A percentile compares a stretch with the other conserved stretches of the same genome.
Evolutionary conservation across 192 early-diverging fungal species (phyloP).

Genomic region (Coemansia sp.): DNA sequence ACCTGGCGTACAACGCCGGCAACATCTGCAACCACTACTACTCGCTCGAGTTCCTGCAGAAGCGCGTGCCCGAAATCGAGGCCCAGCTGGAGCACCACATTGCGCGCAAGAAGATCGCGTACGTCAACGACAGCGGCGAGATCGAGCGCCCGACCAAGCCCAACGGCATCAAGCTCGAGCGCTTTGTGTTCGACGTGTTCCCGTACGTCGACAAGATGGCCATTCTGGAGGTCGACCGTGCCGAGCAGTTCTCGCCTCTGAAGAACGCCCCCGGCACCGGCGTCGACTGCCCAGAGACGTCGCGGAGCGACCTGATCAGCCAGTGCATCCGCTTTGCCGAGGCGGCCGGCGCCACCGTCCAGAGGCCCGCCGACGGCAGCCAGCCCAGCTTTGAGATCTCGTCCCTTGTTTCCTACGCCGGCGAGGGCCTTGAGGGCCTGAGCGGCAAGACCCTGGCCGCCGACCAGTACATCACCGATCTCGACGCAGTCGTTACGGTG

Average conservation of each 20-base stretch:
- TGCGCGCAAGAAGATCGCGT: constrained; percentile 97
- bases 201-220: constrained; percentile 85
- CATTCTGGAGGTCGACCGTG: constrained; percentile 87
- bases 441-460: constrained; percentile 57
- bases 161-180: constrained; percentile 98
- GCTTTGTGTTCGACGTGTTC: constrained; percentile 99
- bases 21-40: constrained; percentile 99
- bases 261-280: constrained; percentile 95
- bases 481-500: constrained; percentile 25
- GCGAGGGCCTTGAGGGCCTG: constrained; percentile 85
- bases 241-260: constrained; percentile 95
- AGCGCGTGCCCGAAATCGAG: constrained; percentile 81
- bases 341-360: constrained; percentile 78
- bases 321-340: constrained; percentile 87
- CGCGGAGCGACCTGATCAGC: constrained; percentile 78
- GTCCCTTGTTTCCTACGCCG: constrained; percentile 85
- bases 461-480: constrained; percentile 32
- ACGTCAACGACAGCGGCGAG: constrained; percentile 75
- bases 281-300: constrained; percentile 89
- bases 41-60: constrained; percentile 79
- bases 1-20: constrained; percentile 83
- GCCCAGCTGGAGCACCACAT: constrained; percentile 89
- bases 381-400: constrained; percentile 76
- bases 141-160: constrained; percentile 66
- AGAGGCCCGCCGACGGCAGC: constrained; percentile 45